These are phyloP conservation scores for Boehmeria nivea DNA, from an alignment of 306 rosid species.

Conservation along the genomic window DNA sequence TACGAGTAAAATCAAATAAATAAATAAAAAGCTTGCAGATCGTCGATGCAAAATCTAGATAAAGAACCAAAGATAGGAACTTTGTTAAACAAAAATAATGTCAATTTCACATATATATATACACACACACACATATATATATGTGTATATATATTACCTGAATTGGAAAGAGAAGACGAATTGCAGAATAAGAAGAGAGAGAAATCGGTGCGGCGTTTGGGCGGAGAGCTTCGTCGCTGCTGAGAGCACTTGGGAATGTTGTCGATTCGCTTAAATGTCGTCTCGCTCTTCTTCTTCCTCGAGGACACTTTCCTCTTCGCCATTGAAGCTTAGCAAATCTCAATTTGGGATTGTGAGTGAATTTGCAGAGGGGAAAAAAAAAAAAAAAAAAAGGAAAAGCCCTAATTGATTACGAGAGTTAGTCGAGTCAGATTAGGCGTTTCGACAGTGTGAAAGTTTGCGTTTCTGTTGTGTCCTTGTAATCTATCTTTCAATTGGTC, in stretches of 20 bases:
- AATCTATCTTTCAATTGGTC: no score
- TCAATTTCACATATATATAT: background rate
- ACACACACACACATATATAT: no score
- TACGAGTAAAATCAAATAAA: no score
- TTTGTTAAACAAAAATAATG: background rate
- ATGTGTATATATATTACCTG: slow-evolving; percentile 12
- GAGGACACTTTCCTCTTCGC: slow-evolving; percentile 37
- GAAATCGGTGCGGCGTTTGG: slow-evolving; percentile 54
- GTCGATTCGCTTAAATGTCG: slow-evolving; percentile 30
- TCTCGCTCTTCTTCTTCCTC: slow-evolving; percentile 18
- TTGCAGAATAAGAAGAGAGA: slow-evolving; percentile 29
- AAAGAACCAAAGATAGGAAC: no score
- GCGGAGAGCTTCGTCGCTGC: slow-evolving; percentile 64
- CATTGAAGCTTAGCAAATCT: slow-evolving; percentile 25
- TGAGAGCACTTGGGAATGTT: slow-evolving; percentile 41
- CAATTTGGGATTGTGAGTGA: background rate
- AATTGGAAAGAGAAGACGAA: slow-evolving; percentile 14
- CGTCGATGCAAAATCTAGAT: background rate
- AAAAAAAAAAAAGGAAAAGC: background rate
- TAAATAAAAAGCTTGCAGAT: background rate
- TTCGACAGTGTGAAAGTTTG: no score
- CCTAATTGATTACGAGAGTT: background rate
- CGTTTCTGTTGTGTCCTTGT: no score
- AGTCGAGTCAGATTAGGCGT: no score
- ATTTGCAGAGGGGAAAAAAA: background rate